These are phyloP conservation scores for Petunia secreta DNA, from an alignment of 257 asterid genomes.

Conservation along the genomic window DNA sequence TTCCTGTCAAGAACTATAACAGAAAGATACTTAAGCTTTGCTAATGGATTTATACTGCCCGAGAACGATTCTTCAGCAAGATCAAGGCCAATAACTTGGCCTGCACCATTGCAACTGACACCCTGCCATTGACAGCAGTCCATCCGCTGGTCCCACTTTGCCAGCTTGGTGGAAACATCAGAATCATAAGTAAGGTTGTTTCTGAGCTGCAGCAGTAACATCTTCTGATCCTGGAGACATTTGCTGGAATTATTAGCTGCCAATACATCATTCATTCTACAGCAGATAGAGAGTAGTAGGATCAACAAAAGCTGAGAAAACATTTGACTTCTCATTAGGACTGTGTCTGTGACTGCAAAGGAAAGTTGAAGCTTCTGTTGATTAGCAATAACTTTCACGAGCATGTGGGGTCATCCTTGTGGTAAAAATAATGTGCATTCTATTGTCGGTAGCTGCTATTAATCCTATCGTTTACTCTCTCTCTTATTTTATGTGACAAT, in stretches of 20 bases:
- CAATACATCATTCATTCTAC: slow-evolving; percentile 15
- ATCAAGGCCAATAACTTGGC: slow-evolving; percentile 52
- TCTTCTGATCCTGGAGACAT: slow-evolving; percentile 44
- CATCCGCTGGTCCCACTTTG: slow-evolving; percentile 45
- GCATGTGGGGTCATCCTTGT: background rate
- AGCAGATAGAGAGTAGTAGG: slow-evolving; percentile 21
- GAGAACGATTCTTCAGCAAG: slow-evolving; percentile 52
- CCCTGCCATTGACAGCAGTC: slow-evolving; percentile 64
- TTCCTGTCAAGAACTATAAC: slow-evolving; percentile 48
- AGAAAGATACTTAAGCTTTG: slow-evolving; percentile 45
- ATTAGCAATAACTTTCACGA: background rate
- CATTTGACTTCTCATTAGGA: slow-evolving; percentile 36
- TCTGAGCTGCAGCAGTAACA: slow-evolving; percentile 48
- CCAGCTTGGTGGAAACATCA: slow-evolving; percentile 53
- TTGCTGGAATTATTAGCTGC: slow-evolving; percentile 36
- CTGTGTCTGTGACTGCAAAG: background rate
- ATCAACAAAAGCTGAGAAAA: slow-evolving; percentile 28
- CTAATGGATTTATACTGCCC: slow-evolving; percentile 37
- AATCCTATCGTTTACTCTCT: too few relatives aligned
- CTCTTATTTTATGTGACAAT: too few relatives aligned
- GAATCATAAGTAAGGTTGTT: slow-evolving; percentile 51
- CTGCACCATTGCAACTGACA: slow-evolving; percentile 45
- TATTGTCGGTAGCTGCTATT: background rate
- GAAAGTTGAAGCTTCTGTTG: background rate
- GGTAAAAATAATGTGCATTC: background rate